phyloP scores from a whole-genome alignment of 768 basidiomycete species.

The Rossbeevera mucosa region DNA sequence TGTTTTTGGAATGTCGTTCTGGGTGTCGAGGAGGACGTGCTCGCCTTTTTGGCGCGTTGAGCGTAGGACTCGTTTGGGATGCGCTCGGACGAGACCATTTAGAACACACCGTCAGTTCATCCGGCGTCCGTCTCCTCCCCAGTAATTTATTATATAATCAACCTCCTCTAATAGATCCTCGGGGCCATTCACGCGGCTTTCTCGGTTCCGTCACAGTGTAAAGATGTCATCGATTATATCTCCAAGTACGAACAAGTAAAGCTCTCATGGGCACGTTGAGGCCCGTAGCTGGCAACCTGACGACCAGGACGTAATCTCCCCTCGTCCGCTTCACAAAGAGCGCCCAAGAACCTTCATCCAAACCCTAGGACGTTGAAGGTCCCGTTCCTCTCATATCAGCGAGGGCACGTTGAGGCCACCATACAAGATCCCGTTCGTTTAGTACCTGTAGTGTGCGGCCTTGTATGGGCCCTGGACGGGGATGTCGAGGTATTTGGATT shows the following conservation, averaged over 20 bases:
- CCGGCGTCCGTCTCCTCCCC: constrained; percentile 12
- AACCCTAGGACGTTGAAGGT: constrained; percentile 61
- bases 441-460: constrained; percentile 60
- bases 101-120: constrained; percentile 17
- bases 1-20: not conserved
- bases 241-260: not conserved
- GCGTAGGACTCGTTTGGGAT: constrained; percentile 53
- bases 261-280: constrained; percentile 34
- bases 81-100: constrained; percentile 33
- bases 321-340: constrained; percentile 35
- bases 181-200: constrained; percentile 6
- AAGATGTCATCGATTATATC: not conserved
- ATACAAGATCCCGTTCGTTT: constrained; percentile 20
- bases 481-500: constrained; percentile 90
- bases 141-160: constrained; percentile 21
- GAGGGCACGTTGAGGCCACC: constrained; percentile 81
- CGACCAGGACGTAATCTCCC: constrained; percentile 15
- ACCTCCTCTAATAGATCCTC: constrained; percentile 8
- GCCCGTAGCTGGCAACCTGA: constrained; percentile 21
- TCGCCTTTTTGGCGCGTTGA: constrained; percentile 47
- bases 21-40: constrained; percentile 7
- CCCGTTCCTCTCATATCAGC: constrained; percentile 51
- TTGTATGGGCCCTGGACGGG: constrained; percentile 80
- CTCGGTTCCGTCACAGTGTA: not conserved
- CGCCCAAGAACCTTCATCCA: constrained; percentile 43